Evolutionary conservation across 108 stramenopile species (phyloP).

Genomic region (Conticribra weissflogii): DNA sequence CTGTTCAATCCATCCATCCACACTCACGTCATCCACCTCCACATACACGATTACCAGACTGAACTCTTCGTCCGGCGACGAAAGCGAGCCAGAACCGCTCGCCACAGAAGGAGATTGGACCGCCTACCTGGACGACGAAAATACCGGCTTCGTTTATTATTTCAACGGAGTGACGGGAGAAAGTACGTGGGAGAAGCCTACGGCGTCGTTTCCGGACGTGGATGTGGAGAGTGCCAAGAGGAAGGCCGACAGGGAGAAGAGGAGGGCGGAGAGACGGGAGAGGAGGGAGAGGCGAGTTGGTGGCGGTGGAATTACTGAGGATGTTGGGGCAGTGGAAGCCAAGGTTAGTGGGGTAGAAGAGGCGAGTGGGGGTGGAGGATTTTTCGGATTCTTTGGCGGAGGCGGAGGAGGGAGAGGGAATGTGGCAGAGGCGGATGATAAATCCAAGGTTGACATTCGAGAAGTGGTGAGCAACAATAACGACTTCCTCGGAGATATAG

Average conservation of each 20-base stretch:
- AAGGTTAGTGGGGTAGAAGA: too few species aligned
- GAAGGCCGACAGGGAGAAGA: constrained; percentile 26
- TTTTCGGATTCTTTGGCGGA: background rate
- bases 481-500: constrained; percentile 36
- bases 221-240: constrained; percentile 12
- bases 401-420: background rate
- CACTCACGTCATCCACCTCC: too few species aligned
- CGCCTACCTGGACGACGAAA: constrained; percentile 72
- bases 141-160: constrained; percentile 72
- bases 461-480: constrained; percentile 16
- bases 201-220: constrained; percentile 56
- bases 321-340: too few species aligned
- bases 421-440: background rate
- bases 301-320: too few species aligned
- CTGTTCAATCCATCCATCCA: too few species aligned
- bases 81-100: constrained; percentile 59
- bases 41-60: too few species aligned
- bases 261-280: background rate
- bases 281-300: too few species aligned
- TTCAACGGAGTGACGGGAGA: constrained; percentile 77
- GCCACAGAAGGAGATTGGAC: constrained; percentile 71
- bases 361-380: too few species aligned
- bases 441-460: constrained; percentile 1
- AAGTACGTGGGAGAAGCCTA: constrained; percentile 74
- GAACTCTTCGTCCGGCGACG: too few species aligned